A percentile compares a stretch with the other conserved stretches of the same genome.
Conservation (phyloP, 306 rosid species). For the Quercus variabilis region DNA sequence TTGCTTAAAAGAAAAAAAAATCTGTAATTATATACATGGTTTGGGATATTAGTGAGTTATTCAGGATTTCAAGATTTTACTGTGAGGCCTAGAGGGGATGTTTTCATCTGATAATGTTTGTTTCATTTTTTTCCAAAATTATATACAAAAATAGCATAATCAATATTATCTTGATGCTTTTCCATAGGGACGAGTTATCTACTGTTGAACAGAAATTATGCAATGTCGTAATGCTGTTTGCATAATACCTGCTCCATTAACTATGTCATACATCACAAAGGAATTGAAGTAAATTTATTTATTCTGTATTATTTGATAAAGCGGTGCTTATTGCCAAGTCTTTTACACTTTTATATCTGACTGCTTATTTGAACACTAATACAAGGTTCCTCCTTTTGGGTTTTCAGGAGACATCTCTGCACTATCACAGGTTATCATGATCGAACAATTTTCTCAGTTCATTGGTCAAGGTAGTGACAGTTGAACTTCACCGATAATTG, state of each 20-base stretch:
- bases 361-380: constrained; percentile 8
- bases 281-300: background rate
- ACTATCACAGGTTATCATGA: constrained; percentile 92
- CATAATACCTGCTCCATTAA: background rate
- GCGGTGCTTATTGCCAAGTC: background rate
- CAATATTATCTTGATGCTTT: too few species aligned
- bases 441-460: constrained; percentile 93
- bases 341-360: background rate
- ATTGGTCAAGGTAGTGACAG: constrained; percentile 83
- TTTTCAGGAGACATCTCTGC: constrained; percentile 83
- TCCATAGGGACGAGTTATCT: too few species aligned
- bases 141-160: too few species aligned
- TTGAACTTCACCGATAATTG: background rate
- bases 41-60: too few species aligned
- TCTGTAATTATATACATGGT: too few species aligned
- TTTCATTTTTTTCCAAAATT: too few species aligned
- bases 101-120: too few species aligned
- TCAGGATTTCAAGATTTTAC: too few species aligned
- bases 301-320: background rate
- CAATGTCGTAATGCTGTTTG: background rate
- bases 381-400: constrained; percentile 25
- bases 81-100: too few species aligned
- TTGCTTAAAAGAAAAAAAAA: too few species aligned
- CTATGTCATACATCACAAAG: background rate
- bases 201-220: background rate